phyloP scores from a whole-genome alignment of 2,329 filamentous ascomycete species.

The Triangularia setosa region DNA sequence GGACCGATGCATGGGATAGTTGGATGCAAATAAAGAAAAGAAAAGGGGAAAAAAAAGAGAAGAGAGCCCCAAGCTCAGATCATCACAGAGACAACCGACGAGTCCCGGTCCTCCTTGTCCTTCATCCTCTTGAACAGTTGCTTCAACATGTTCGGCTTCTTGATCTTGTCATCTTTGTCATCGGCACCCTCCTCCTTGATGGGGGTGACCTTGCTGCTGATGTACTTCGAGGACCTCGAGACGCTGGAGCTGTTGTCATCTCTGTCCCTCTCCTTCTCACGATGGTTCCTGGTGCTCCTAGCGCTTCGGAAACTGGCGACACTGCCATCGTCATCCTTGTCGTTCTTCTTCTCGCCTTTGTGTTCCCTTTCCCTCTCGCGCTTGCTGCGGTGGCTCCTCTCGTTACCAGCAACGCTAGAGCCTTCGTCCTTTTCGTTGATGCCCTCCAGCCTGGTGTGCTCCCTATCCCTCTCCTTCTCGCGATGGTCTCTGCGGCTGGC shows the following conservation, averaged over 20 bases:
- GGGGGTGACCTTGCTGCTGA: constrained; percentile 29
- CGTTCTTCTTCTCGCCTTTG: neutral
- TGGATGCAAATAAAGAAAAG: neutral
- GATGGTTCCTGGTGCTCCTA: constrained; percentile 28
- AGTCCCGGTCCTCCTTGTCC: constrained; percentile 35
- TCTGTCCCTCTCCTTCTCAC: constrained; percentile 1
- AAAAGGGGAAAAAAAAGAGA: neutral
- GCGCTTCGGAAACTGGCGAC: constrained; percentile 33
- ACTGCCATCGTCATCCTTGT: constrained; percentile 28
- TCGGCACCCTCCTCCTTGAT: constrained; percentile 36
- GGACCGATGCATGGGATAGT: neutral
- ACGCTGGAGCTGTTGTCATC: constrained; percentile 11
- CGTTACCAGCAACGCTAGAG: neutral
- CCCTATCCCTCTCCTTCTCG: neutral
- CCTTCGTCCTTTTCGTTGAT: neutral
- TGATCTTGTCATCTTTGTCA: constrained; percentile 37
- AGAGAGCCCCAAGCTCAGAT: constrained; percentile 9
- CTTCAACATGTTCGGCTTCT: constrained; percentile 54
- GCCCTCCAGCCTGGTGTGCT: neutral
- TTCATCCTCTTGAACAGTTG: constrained; percentile 53
- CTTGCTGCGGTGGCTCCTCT: constrained; percentile 2
- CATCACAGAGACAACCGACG: constrained; percentile 17
- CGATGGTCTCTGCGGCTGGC: neutral
- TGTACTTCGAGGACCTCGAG: constrained; percentile 34
- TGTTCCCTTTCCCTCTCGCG: neutral